Evolutionary conservation across 345 rosid genomes (phyloP), one percentile per base, ranked within the genome.

Genomic region (Melaleuca alternifolia): DNA sequence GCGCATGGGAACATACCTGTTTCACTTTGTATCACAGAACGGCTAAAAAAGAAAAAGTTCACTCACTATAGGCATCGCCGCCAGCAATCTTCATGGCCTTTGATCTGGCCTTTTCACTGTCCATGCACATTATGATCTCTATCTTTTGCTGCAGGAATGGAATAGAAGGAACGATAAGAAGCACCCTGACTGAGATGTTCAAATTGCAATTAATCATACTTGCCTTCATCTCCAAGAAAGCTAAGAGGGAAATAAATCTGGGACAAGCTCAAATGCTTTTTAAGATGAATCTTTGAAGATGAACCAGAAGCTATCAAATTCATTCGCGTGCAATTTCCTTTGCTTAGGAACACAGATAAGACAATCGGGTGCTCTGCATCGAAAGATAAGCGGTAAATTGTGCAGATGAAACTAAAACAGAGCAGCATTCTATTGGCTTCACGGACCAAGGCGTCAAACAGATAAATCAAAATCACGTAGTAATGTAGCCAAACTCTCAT

Each of bases 291-390:
- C 4, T 41, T 41, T 41, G 41, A 41, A 41, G 41, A 41, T 41
- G 41, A 41, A 2, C 41, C 2, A 41, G 41, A 41, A 41, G 41
- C 41, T 41, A 41, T 41, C 4, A 41, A 41, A 4, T 41, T 41
- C 41, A 41, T 41, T 92, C n/a, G 95, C 91, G 33, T 90, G 90
- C 52, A 91, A 85, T 85, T 90, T 54, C 23, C 88, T 57, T 86
- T 85, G 90, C 91, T 92, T 50, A 82, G 82, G 44, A 86, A 87
- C 85, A 92, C 92, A 75, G 91, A 91, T 33, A 93, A 82, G 83
- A 93, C 95, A 20, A 86, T 84, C n/a, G 94, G 92, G 41, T 82
- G 85, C 87, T 90, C 94, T 93, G 88, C 28, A 16, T 79, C 28
- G 1, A n/a, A 79, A 33, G 61, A 53, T 28, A 21, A 48, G 50